These are phyloP conservation scores for Coemansia erecta DNA, from an alignment of 192 early-diverging fungal genomes.

Conservation along the genomic window DNA sequence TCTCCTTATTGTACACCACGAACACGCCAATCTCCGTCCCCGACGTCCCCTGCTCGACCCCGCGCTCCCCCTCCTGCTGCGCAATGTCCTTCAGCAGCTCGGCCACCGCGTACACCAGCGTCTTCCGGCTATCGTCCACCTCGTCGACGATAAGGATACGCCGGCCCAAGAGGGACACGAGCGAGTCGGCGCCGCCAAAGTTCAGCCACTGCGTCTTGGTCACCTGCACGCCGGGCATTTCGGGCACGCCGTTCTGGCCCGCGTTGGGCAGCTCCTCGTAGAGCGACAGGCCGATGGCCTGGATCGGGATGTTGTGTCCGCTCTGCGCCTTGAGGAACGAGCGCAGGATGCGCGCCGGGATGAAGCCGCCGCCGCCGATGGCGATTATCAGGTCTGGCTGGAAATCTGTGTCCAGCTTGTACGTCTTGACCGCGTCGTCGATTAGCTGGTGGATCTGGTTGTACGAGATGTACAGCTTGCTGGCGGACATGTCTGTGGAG, in stretches of 20 bases:
- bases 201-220: constrained; percentile 83
- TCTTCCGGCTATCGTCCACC: constrained; percentile 74
- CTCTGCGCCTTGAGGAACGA: constrained; percentile 68
- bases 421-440: constrained; percentile 58
- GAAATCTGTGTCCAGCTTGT: constrained; percentile 61
- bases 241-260: constrained; percentile 38
- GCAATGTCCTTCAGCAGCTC: constrained; percentile 71
- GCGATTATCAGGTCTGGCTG: constrained; percentile 72
- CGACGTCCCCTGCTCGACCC: constrained; percentile 37
- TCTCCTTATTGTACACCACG: constrained; percentile 79
- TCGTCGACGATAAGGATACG: constrained; percentile 78
- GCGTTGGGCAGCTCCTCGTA: constrained; percentile 67
- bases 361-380: constrained; percentile 77
- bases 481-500: constrained; percentile 21
- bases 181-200: constrained; percentile 63
- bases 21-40: constrained; percentile 67
- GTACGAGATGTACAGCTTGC: constrained; percentile 64
- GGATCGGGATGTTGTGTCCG: constrained; percentile 73
- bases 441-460: constrained; percentile 63
- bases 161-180: constrained; percentile 63
- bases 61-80: constrained; percentile 47
- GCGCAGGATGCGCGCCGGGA: constrained; percentile 71
- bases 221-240: constrained; percentile 57
- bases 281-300: constrained; percentile 71
- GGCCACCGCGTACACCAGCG: constrained; percentile 68